Evolutionary conservation across 306 rosid genomes (phyloP).

Genomic region (Prunus persica): DNA sequence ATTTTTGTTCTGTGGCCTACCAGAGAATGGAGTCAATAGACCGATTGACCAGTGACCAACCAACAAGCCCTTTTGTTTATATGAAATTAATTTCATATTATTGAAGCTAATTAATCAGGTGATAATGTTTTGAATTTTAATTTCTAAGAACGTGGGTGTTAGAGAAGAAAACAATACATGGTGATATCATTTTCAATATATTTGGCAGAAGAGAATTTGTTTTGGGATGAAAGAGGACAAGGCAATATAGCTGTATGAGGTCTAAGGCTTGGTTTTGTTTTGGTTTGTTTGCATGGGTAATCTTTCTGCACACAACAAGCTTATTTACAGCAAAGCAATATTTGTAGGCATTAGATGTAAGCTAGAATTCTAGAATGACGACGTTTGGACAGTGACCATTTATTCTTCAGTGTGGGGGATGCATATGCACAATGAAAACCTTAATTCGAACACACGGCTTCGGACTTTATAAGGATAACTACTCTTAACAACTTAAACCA

Average conservation of each 20-base stretch:
- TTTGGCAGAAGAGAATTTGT: neutral
- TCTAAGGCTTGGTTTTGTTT: slow-evolving; percentile 18
- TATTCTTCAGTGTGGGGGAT: slow-evolving; percentile 15
- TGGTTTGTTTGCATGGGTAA: slow-evolving; percentile 16
- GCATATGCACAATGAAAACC: neutral
- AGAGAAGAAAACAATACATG: neutral
- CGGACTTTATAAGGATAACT: too few species aligned
- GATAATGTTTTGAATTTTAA: too few species aligned
- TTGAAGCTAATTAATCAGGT: neutral
- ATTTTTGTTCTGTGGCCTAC: neutral
- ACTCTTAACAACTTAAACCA: too few species aligned
- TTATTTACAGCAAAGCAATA: slow-evolving; percentile 20
- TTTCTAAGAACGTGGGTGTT: too few species aligned
- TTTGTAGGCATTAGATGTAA: slow-evolving; percentile 20
- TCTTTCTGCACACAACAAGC: slow-evolving; percentile 21
- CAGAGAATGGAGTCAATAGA: neutral
- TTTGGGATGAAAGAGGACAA: slow-evolving; percentile 30
- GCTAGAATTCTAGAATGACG: slow-evolving; percentile 33
- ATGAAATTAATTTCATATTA: neutral
- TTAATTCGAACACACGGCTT: too few species aligned
- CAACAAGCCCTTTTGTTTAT: neutral
- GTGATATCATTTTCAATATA: neutral
- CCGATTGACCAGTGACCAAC: neutral
- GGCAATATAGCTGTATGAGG: slow-evolving; percentile 41
- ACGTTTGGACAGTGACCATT: slow-evolving; percentile 33